phyloP scores from a whole-genome alignment of 2,329 filamentous ascomycete species.

The Neodidymelliopsis sp. region DNA sequence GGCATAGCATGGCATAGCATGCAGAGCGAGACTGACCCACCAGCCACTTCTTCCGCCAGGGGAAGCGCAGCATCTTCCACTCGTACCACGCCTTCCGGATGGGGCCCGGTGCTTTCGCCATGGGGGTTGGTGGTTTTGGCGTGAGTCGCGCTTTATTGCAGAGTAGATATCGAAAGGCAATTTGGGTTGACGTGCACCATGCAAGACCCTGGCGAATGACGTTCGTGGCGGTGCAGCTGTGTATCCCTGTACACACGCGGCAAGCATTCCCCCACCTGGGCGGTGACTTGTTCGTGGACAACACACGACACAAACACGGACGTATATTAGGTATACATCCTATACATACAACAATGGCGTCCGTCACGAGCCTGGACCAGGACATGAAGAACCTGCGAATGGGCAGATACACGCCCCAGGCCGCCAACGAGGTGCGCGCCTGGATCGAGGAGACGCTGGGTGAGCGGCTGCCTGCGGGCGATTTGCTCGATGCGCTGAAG shows the following conservation, averaged over 20 bases:
- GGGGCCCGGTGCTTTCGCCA: constrained; percentile 48
- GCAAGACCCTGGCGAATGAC: constrained; percentile 12
- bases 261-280: constrained; percentile 25
- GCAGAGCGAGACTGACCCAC: constrained; percentile 56
- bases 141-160: constrained; percentile 32
- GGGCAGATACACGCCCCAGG: constrained; percentile 89
- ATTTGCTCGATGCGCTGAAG: constrained; percentile 85
- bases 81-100: constrained; percentile 62
- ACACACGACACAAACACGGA: constrained; percentile 17
- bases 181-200: constrained; percentile 8
- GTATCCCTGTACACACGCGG: constrained; percentile 16
- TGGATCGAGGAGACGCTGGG: constrained; percentile 89
- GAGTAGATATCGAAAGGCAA: constrained; percentile 1
- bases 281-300: neutral
- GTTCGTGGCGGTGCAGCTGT: neutral
- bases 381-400: constrained; percentile 93
- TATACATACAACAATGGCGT: constrained; percentile 72
- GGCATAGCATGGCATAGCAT: constrained; percentile 6
- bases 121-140: constrained; percentile 30
- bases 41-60: constrained; percentile 68
- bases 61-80: constrained; percentile 69
- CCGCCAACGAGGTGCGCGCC: constrained; percentile 80
- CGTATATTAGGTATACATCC: no score
- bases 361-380: constrained; percentile 90
- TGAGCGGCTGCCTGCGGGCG: constrained; percentile 72